Evolutionary conservation across 129 eudicot genomes (phyloP), one percentile per base, ranked within the genome.

Genomic region (Calendula officinalis): DNA sequence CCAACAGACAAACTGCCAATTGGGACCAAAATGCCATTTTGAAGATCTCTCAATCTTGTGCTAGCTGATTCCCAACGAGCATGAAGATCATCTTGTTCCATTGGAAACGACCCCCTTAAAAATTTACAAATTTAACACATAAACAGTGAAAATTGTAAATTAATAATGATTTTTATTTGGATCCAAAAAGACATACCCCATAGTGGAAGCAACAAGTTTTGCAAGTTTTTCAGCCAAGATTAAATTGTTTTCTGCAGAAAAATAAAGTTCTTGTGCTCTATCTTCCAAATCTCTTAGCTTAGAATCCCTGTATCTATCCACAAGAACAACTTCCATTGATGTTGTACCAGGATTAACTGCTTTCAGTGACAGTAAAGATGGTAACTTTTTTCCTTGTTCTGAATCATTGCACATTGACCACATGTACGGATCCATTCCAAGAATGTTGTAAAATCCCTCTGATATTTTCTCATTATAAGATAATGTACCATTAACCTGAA

Each of bases 151-250:
- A n/a, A n/a, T n/a, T n/a, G n/a, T n/a, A n/a, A n/a, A n/a, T n/a
- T n/a, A n/a, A n/a, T n/a, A n/a, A n/a, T n/a, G n/a, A n/a, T n/a
- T n/a, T n/a, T n/a, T n/a, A n/a, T n/a, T n/a, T n/a, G n/a, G n/a
- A n/a, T n/a, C n/a, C n/a, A n/a, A n/a, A n/a, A n/a, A n/a, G 30
- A 74, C 73, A 41, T 75, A 90, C 97, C 97, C 97, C 97, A 90
- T 77, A 55, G 73, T 62, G 34, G 79, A 60, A 64, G 89, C 86
- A 44, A 86, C 97, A 62, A 90, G 92, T 67, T 82, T 82, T 50
- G 85, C 95, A 69, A 90, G 97, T 56, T 86, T 70, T 66, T 84
- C 89, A 22, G 82, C 95, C 63, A 90, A 52, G 17, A 39, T 72
- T 8, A 73, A 27, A 8, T 74, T 64, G 77, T 76, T 83, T 70